phyloP scores from a whole-genome alignment of 768 basidiomycete species.

The Termitomyces heimii region DNA sequence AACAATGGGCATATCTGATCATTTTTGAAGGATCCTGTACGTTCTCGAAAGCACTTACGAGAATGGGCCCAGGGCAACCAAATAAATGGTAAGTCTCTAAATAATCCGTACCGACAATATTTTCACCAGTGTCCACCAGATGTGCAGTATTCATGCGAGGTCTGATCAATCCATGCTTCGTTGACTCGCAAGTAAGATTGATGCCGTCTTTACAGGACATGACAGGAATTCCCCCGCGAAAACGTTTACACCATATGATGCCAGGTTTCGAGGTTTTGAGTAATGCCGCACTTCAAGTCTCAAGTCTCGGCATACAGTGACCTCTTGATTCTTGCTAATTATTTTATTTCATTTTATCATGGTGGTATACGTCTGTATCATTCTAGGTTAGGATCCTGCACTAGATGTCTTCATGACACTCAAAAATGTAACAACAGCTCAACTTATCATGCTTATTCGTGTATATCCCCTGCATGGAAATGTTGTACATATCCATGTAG shows the following conservation, averaged over 20 bases:
- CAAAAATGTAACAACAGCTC: conserved; percentile 11
- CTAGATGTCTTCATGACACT: conserved; percentile 3
- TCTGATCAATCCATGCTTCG: conserved; percentile 19
- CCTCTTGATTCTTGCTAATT: conserved; percentile 1
- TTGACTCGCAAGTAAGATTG: conserved; percentile 14
- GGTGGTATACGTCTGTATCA: conserved; percentile 4
- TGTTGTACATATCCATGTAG: not conserved
- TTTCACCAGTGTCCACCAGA: conserved; percentile 20
- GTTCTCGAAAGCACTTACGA: conserved; percentile 53
- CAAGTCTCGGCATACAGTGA: conserved; percentile 50
- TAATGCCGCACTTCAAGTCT: conserved; percentile 46
- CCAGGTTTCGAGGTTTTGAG: conserved; percentile 50
- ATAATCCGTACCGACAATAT: not conserved
- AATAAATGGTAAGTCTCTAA: conserved; percentile 30
- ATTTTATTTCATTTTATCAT: conserved; percentile 10
- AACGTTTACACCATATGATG: conserved; percentile 64
- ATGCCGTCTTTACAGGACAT: conserved; percentile 36
- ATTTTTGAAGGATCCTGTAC: conserved; percentile 29
- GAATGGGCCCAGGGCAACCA: conserved; percentile 53
- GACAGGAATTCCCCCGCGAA: conserved; percentile 50
- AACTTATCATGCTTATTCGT: not conserved
- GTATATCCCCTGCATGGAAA: not conserved
- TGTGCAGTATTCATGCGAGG: conserved; percentile 43
- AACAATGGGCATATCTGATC: conserved; percentile 2
- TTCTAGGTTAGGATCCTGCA: not conserved